Base-by-base conservation (phyloP, 176 grass and related monocot species). In the Secale cereale region DNA sequence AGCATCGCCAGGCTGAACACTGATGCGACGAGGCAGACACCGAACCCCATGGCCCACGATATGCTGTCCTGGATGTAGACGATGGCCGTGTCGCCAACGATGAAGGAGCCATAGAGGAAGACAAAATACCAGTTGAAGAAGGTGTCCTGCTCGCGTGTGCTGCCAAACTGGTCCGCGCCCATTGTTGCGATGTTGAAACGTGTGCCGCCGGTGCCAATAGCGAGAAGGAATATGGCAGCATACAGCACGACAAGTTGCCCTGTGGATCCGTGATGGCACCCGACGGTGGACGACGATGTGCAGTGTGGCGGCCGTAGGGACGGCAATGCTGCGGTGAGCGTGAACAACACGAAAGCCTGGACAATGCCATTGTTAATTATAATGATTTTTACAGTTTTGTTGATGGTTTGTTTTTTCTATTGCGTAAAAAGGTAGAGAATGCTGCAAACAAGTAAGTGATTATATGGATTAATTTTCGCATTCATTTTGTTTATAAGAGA, bases 81-180 rank as follows among this genome's bases (percentile, higher is more conserved):
- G 11, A 94, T 66, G 16, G 77, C 79, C 4, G 91, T 97, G 14
- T 81, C 72, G 8, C 83, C 89, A 5, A 85, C 10, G 11, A 97
- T 78, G 12, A 85, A 4, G 12, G 91, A 76, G 1, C 62, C 57
- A 39, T 93, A 90, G 20, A 94, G 6, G 62, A 86, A 83, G 43
- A 94, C 82, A 82, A 92, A 91, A 79, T 85, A 97, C 91, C 89
- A 97, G 76, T 90, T 94, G 87, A 97, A 94, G 66, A 76, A 90
- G 39, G 89, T 73, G 43, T 91, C 87, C 5, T 54, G 87, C 64
- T 91, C 79, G 23, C 80, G 28, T 3, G 59, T 26, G 31, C 54
- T 5, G 66, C 88, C 85, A 48, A 97, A 97, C 82, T 92, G 91
- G 76, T 75, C 33, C 3, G 94, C 91, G 13, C 94, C 94, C 62